Evolutionary conservation across 164 flowering plant genomes (phyloP), one percentile per base, ranked within the genome.

Genomic region (Brasenia schreberi): DNA sequence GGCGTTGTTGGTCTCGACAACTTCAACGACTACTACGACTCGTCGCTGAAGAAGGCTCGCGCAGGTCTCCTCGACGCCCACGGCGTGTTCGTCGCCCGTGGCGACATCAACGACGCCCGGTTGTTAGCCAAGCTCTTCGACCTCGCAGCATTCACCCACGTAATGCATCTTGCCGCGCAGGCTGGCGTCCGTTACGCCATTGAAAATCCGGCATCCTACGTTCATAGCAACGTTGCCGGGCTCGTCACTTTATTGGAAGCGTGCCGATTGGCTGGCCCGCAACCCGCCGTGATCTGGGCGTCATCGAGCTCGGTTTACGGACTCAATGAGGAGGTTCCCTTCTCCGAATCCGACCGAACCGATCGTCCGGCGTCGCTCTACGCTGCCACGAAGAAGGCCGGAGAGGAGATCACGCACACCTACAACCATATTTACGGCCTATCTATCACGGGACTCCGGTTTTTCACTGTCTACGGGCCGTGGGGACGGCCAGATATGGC

Each of bases 1-100:
- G 75, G 75, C 18, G 72, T 73, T 11, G 67, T 73, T 19, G 75
- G 75, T 45, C 72, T 73, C 43, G 75, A 73, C n/a, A 73, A 73
- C 61, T 73, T 73, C 66, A 73, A 73, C 52, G 49, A 56, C 16
- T 73, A 73, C 64, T 73, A 73, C 69, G 75, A 73, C 27, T 72
- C 71, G 16, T 61, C 75, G 10, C 66, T 73, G 18, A 73, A 73
- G 49, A 58, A 42, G 9, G 66, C 75, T 12, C 72, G 75, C 42
- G 63, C 42, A 5, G 59, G 62, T 27, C 39, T 73, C 5, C 72
- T 73, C 12, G 39, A 9, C 39, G 9, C 42, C 6, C 68, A 66
- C 66, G 71, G 72, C 42, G 63, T 73, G 43, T 73, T 69, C 69
- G 53, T 73, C 19, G 72, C 69, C 45, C 72, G 66, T 7, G 73